Percentiles rank a stretch among this genome's conserved stretches.
These are phyloP conservation scores for Forsythia viridissima DNA, from an alignment of 257 asterid species.

Conservation along the genomic window DNA sequence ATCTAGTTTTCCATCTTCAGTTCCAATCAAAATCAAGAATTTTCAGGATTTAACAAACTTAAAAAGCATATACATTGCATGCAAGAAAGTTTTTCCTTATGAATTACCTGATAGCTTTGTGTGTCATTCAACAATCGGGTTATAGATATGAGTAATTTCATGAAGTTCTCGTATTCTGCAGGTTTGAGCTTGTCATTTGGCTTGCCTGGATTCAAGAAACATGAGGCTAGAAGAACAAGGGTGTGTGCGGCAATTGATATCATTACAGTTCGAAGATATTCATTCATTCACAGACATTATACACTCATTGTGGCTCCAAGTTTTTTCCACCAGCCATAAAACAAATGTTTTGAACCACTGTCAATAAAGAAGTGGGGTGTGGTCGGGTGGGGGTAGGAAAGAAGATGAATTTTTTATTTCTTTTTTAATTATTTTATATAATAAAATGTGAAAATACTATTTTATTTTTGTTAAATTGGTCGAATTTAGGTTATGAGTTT, in stretches of 20 bases:
- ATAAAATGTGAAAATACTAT: too few relatives aligned
- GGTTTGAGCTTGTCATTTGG: constrained; percentile 13
- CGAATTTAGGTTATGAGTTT: too few relatives aligned
- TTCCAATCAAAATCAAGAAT: neutral
- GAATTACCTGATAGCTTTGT: constrained; percentile 58
- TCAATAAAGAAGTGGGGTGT: too few relatives aligned
- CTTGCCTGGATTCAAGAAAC: constrained; percentile 24
- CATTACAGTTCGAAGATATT: constrained; percentile 47
- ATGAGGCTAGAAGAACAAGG: constrained; percentile 41
- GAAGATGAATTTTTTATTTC: too few relatives aligned
- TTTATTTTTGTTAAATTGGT: too few relatives aligned
- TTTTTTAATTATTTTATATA: too few relatives aligned
- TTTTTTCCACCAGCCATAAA: constrained; percentile 62
- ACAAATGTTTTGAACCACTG: constrained; percentile 61
- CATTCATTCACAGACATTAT: constrained; percentile 23
- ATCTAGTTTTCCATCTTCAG: constrained; percentile 44
- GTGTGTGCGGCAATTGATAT: constrained; percentile 46
- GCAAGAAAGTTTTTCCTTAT: too few relatives aligned
- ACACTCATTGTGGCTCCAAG: constrained; percentile 46
- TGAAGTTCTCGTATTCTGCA: constrained; percentile 28
- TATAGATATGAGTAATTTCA: constrained; percentile 49
- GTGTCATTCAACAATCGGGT: constrained; percentile 56
- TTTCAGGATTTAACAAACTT: neutral
- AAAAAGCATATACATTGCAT: neutral
- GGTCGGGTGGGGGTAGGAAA: too few relatives aligned